Conservation (phyloP, 2,329 filamentous ascomycete species). For the Fusarium devonianum region DNA sequence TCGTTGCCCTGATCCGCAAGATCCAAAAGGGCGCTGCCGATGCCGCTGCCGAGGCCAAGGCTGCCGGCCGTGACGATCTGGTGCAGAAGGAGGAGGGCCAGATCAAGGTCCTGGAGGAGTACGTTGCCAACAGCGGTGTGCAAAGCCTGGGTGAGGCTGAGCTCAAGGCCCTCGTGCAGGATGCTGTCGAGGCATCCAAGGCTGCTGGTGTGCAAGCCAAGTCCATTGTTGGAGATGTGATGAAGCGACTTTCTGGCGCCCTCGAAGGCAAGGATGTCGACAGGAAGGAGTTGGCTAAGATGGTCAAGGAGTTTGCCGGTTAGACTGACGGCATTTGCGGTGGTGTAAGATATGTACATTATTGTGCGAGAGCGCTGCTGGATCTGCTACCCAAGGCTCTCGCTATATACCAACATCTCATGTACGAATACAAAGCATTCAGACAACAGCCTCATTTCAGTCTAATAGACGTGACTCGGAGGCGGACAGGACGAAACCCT, state of each 20-base stretch:
- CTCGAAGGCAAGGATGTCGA: slow-evolving; percentile 72
- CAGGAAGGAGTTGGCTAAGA: slow-evolving; percentile 64
- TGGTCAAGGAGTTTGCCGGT: slow-evolving; percentile 62
- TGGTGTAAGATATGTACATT: slow-evolving; percentile 40
- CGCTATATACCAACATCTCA: slow-evolving; percentile 12
- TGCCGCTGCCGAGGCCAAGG: slow-evolving; percentile 68
- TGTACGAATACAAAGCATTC: slow-evolving; percentile 8
- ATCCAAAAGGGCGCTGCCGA: slow-evolving; percentile 64
- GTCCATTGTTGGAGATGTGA: slow-evolving; percentile 63
- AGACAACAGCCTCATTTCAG: not conserved
- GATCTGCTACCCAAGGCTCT: slow-evolving; percentile 15
- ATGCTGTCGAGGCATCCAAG: slow-evolving; percentile 59
- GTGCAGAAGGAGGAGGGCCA: slow-evolving; percentile 74
- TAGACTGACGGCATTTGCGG: slow-evolving; percentile 8
- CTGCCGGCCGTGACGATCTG: slow-evolving; percentile 71
- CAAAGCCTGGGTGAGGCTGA: slow-evolving; percentile 65
- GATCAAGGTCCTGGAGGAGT: slow-evolving; percentile 69
- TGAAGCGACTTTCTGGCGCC: slow-evolving; percentile 65
- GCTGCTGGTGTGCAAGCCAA: slow-evolving; percentile 55
- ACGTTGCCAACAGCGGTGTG: slow-evolving; percentile 66
- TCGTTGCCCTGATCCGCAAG: slow-evolving; percentile 73
- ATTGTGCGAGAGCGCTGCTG: slow-evolving; percentile 12
- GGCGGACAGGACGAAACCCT: not conserved
- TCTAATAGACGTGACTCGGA: not conserved
- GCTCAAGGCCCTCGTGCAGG: slow-evolving; percentile 60